A percentile compares a stretch with the other conserved stretches of the same genome.
phyloP scores from a whole-genome alignment of 2,329 filamentous ascomycete species.

The Stemphylium lycopersici region DNA sequence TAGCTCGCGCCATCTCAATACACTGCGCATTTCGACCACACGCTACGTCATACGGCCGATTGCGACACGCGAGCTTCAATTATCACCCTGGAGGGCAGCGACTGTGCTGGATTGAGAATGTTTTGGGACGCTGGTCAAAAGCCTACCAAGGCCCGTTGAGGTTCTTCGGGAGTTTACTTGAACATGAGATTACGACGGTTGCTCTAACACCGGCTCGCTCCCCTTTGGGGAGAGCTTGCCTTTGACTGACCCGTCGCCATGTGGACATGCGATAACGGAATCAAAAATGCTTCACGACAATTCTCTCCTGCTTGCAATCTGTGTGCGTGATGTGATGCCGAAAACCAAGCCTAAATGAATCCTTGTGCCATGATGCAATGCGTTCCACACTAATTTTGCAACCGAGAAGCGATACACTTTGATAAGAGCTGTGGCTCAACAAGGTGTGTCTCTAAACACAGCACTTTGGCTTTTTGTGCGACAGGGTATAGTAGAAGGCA shows the following conservation, averaged over 20 bases:
- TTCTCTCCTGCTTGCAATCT: slow-evolving; percentile 9
- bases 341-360: neutral
- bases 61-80: slow-evolving; percentile 36
- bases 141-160: slow-evolving; percentile 33
- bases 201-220: slow-evolving; percentile 48
- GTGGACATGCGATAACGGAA: slow-evolving; percentile 45
- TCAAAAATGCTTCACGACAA: slow-evolving; percentile 49
- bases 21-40: slow-evolving; percentile 18
- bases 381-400: neutral
- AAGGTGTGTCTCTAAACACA: neutral
- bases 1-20: slow-evolving; percentile 29
- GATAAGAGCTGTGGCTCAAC: neutral
- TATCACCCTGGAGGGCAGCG: slow-evolving; percentile 26
- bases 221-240: slow-evolving; percentile 32
- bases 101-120: slow-evolving; percentile 36
- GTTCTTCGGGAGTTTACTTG: slow-evolving; percentile 44
- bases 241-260: slow-evolving; percentile 47
- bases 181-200: slow-evolving; percentile 33
- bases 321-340: slow-evolving; percentile 5
- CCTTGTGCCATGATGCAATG: neutral
- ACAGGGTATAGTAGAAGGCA: no score
- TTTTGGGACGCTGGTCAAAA: slow-evolving; percentile 45
- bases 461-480: no score
- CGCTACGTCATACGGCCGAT: slow-evolving; percentile 34
- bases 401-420: neutral